These are phyloP conservation scores for Colletotrichum sp. DNA, from an alignment of 2,329 filamentous ascomycete genomes.

Conservation along the genomic window DNA sequence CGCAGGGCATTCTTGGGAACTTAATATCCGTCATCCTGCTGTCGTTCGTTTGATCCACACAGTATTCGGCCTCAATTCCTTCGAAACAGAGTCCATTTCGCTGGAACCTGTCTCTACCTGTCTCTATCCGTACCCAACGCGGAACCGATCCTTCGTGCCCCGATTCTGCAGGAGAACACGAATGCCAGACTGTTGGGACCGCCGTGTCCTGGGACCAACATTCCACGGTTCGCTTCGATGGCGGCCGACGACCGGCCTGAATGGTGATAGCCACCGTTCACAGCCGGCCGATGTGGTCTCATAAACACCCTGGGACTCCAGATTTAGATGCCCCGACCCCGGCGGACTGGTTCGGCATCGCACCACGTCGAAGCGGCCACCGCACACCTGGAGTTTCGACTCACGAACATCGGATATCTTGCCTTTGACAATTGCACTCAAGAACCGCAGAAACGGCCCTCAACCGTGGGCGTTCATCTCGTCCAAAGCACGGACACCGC, in stretches of 20 bases:
- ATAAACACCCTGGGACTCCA: background rate
- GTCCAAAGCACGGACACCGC: background rate
- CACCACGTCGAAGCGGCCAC: background rate
- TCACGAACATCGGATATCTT: background rate
- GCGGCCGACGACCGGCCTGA: background rate
- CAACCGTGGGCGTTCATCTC: background rate
- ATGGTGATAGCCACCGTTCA: background rate
- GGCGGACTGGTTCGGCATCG: background rate
- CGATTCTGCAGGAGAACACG: background rate
- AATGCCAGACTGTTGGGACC: background rate
- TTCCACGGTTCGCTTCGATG: background rate
- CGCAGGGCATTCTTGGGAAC: background rate
- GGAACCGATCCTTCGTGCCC: background rate
- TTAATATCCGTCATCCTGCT: slow-evolving; percentile 7
- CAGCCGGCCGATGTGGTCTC: background rate
- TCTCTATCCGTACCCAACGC: background rate
- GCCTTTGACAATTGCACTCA: background rate
- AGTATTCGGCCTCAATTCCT: background rate
- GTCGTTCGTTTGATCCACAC: background rate
- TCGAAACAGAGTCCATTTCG: background rate
- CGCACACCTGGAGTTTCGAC: background rate
- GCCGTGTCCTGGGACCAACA: background rate
- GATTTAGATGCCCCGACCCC: background rate
- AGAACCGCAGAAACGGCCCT: background rate
- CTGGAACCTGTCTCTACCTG: background rate